phyloP scores from a whole-genome alignment of 371 early-diverging fungal genomes.

The Mucor indicus region DNA sequence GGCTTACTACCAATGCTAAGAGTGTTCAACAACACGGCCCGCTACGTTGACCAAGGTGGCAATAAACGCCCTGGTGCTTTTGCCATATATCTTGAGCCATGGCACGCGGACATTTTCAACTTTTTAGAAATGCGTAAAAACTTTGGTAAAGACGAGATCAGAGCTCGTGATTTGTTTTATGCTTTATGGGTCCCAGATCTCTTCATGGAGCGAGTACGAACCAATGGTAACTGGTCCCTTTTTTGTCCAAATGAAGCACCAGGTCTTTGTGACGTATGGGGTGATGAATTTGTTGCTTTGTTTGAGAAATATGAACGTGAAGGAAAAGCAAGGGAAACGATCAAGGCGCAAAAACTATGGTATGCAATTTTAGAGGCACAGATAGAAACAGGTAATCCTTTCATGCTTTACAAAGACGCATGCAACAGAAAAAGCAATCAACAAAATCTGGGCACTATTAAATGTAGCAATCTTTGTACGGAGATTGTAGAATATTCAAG shows the following conservation, averaged over 20 bases:
- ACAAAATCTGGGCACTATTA: constrained; percentile 96
- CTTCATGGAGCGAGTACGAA: constrained; percentile 94
- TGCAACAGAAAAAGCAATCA: constrained; percentile 98
- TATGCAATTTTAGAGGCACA: constrained; percentile 93
- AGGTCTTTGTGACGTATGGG: constrained; percentile 86
- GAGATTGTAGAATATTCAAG: constrained; percentile 97
- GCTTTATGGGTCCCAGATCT: constrained; percentile 96
- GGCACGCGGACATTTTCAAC: constrained; percentile 95
- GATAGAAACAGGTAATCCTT: constrained; percentile 97
- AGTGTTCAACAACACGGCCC: constrained; percentile 94
- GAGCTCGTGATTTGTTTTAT: constrained; percentile 93
- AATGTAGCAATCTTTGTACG: constrained; percentile 79
- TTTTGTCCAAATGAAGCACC: constrained; percentile 94
- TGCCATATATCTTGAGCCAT: constrained; percentile 96
- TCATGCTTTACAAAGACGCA: constrained; percentile 95
- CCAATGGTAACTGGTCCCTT: constrained; percentile 89
- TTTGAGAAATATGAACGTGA: constrained; percentile 81
- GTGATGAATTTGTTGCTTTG: constrained; percentile 83
- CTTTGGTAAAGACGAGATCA: constrained; percentile 92
- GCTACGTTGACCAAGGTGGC: constrained; percentile 96
- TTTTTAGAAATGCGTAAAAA: constrained; percentile 95
- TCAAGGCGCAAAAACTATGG: constrained; percentile 96
- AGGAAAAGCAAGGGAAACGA: constrained; percentile 75
- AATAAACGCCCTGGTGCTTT: constrained; percentile 95
- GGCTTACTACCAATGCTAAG: constrained; percentile 95